Evolutionary conservation across 2,329 filamentous ascomycete genomes (phyloP).

Genomic region (Phaeoacremonium minimum): DNA sequence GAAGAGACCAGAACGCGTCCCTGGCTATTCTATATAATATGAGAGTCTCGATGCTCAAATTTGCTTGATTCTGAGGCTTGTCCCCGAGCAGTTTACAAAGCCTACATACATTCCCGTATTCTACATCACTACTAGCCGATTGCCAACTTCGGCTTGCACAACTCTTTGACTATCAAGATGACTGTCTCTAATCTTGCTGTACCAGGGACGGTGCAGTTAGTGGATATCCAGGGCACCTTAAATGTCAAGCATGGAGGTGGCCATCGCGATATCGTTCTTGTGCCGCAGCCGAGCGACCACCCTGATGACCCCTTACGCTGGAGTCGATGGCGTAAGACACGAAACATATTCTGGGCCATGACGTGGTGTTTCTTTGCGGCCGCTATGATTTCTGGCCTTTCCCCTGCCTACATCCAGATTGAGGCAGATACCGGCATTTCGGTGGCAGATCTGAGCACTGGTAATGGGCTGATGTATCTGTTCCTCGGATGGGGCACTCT

Average conservation of each 20-base stretch:
- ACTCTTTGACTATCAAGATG: too few species aligned
- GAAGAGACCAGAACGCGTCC: too few species aligned
- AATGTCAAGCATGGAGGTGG: too few species aligned
- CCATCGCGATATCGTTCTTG: neutral
- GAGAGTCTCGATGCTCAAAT: too few species aligned
- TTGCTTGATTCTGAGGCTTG: too few species aligned
- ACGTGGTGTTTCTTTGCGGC: constrained; percentile 37
- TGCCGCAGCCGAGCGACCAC: constrained; percentile 18
- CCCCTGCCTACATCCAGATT: constrained; percentile 42
- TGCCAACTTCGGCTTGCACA: too few species aligned
- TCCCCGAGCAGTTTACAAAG: too few species aligned
- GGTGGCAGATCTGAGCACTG: constrained; percentile 38
- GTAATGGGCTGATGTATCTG: constrained; percentile 48
- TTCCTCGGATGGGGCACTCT: constrained; percentile 46
- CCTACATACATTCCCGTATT: too few species aligned
- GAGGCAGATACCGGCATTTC: constrained; percentile 36
- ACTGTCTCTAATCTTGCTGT: too few species aligned
- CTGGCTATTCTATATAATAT: too few species aligned
- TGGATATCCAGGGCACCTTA: too few species aligned
- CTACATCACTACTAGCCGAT: too few species aligned
- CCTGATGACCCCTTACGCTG: constrained; percentile 30
- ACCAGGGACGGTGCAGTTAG: neutral
- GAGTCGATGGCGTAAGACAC: constrained; percentile 20
- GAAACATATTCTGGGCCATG: constrained; percentile 19
- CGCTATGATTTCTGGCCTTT: constrained; percentile 40